Evolutionary conservation across 352 stramenopile species (phyloP).

Genomic region (Phytopythium litorale): DNA sequence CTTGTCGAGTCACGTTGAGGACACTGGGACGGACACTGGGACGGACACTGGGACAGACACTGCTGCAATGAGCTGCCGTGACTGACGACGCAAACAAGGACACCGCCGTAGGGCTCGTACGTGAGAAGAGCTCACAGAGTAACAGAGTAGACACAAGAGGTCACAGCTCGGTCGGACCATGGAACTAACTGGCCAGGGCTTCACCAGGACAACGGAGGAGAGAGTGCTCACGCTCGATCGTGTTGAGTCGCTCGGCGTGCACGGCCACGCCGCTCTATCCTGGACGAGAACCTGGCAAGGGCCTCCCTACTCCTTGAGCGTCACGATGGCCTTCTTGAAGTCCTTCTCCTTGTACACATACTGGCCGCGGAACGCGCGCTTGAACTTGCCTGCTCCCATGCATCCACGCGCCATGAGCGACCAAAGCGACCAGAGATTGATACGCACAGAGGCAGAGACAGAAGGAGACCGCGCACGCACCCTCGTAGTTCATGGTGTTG

Average conservation of each 20-base stretch:
- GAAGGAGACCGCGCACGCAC: constrained; percentile 23
- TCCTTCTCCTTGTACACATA: constrained; percentile 92
- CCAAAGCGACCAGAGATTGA: background rate
- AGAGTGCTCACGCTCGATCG: background rate
- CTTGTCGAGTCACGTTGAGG: no score
- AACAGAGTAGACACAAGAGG: background rate
- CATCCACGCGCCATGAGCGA: constrained; percentile 6
- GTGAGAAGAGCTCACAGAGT: background rate
- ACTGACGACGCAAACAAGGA: background rate
- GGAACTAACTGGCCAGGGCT: background rate
- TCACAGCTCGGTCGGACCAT: background rate
- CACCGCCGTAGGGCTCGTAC: no score
- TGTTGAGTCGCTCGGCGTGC: background rate
- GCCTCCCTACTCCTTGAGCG: constrained; percentile 62
- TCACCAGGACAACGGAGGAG: background rate
- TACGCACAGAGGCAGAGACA: constrained; percentile 9
- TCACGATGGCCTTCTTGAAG: constrained; percentile 92
- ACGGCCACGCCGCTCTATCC: background rate
- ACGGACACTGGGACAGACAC: no score
- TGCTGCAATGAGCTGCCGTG: no score
- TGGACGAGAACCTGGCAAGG: background rate
- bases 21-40: no score
- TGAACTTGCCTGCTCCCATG: constrained; percentile 76
- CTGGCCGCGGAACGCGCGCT: constrained; percentile 79
- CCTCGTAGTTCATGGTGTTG: constrained; percentile 95